Percentiles rank a stretch among this genome's conserved stretches.
These are phyloP conservation scores for Populus euphratica DNA, from an alignment of 345 rosid genomes.

Conservation along the genomic window DNA sequence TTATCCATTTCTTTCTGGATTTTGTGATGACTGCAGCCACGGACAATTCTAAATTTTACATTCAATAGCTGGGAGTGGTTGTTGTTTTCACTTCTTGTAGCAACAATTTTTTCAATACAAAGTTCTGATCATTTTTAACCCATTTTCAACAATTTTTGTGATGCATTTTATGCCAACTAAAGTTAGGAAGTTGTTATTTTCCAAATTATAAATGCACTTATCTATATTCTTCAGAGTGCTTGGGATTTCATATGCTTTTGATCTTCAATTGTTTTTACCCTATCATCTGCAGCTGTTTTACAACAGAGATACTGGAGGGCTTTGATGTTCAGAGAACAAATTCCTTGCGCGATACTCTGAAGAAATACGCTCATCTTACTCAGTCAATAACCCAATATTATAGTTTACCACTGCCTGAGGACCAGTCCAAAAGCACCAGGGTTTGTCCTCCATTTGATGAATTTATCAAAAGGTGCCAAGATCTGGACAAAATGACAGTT, in stretches of 20 bases:
- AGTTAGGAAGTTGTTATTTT: no score
- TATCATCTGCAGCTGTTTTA: conserved; percentile 65
- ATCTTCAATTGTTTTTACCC: not conserved
- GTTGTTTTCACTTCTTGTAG: no score
- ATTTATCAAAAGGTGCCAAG: conserved; percentile 69
- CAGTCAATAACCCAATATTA: conserved; percentile 63
- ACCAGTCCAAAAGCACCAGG: conserved; percentile 27
- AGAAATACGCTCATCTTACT: conserved; percentile 75
- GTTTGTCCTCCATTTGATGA: conserved; percentile 55
- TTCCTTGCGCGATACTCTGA: conserved; percentile 66
- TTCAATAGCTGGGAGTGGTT: no score
- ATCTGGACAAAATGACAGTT: conserved; percentile 73
- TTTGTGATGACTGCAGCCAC: no score
- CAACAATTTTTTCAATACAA: no score
- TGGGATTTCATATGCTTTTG: not conserved
- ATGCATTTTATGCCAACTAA: no score
- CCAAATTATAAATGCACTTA: not conserved
- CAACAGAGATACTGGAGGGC: conserved; percentile 89
- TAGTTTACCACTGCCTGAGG: conserved; percentile 33
- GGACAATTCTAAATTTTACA: no score
- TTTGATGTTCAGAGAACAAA: conserved; percentile 79
- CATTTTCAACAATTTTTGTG: no score
- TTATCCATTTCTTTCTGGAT: no score
- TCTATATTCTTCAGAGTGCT: not conserved
- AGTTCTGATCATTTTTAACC: no score